These are phyloP conservation scores for Penicillium brasilianum DNA, from an alignment of 2,329 filamentous ascomycete genomes.

Conservation along the genomic window DNA sequence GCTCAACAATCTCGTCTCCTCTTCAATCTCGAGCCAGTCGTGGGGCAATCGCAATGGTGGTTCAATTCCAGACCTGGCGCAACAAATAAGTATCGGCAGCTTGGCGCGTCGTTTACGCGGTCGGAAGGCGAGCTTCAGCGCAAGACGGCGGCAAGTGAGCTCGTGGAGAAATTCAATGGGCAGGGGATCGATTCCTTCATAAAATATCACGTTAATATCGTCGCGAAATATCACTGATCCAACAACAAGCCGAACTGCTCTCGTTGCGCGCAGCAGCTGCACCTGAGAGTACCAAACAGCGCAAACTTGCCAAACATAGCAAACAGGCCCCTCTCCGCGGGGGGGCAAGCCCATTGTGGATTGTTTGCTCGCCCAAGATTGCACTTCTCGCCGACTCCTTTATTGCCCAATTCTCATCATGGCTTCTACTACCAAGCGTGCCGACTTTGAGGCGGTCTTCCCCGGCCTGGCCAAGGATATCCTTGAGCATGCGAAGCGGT, in stretches of 20 bases:
- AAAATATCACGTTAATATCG: not conserved
- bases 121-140: not conserved
- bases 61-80: conserved; percentile 3
- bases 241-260: conserved; percentile 9
- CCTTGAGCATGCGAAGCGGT: conserved; percentile 75
- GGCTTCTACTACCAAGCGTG: conserved; percentile 71
- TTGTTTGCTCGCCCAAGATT: conserved; percentile 2
- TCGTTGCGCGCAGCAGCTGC: conserved; percentile 23
- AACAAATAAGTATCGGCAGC: conserved; percentile 13
- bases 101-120: conserved; percentile 19
- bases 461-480: conserved; percentile 83
- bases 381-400: conserved; percentile 12
- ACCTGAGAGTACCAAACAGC: conserved; percentile 32
- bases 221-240: not conserved
- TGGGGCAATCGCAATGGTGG: not conserved
- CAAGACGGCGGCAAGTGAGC: not conserved
- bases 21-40: not conserved
- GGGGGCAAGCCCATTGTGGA: conserved; percentile 21
- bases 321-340: conserved; percentile 27
- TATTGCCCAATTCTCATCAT: conserved; percentile 50
- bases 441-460: conserved; percentile 88
- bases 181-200: not conserved
- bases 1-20: not conserved
- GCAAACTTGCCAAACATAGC: conserved; percentile 34
- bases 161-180: not conserved